These are phyloP conservation scores for Lentinula boryana DNA, from an alignment of 768 basidiomycete species.

Conservation along the genomic window DNA sequence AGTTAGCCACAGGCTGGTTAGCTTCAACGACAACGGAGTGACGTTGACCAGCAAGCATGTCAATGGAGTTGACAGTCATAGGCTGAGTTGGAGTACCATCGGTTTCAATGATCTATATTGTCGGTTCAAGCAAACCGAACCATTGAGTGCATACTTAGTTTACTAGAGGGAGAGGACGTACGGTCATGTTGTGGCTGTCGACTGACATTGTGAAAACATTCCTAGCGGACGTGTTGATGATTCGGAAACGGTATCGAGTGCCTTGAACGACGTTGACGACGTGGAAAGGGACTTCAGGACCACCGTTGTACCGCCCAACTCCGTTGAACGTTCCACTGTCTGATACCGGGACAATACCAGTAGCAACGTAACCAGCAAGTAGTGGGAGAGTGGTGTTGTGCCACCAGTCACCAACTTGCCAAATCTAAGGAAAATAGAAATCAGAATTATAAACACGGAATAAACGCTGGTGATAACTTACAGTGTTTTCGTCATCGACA, in stretches of 20 bases:
- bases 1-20: constrained; percentile 39
- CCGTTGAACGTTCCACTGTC: constrained; percentile 43
- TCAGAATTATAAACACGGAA: too few species aligned
- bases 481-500: constrained; percentile 29
- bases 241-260: constrained; percentile 38
- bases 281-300: constrained; percentile 29
- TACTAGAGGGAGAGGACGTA: constrained; percentile 11
- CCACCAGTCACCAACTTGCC: constrained; percentile 15
- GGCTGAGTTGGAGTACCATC: constrained; percentile 27
- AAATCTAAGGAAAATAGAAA: background rate
- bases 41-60: constrained; percentile 13
- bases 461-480: background rate
- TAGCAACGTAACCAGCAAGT: constrained; percentile 17
- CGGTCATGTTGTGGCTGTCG: constrained; percentile 29
- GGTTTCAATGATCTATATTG: constrained; percentile 27
- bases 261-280: constrained; percentile 32
- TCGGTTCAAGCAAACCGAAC: background rate
- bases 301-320: constrained; percentile 29
- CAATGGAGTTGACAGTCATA: background rate
- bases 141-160: constrained; percentile 11
- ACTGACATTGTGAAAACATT: constrained; percentile 32
- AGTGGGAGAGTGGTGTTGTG: constrained; percentile 17
- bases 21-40: constrained; percentile 25
- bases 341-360: constrained; percentile 22
- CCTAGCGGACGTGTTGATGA: constrained; percentile 34